Base-by-base conservation (phyloP, 1,284 basidiomycete species). In the Tremellales sp. region DNA sequence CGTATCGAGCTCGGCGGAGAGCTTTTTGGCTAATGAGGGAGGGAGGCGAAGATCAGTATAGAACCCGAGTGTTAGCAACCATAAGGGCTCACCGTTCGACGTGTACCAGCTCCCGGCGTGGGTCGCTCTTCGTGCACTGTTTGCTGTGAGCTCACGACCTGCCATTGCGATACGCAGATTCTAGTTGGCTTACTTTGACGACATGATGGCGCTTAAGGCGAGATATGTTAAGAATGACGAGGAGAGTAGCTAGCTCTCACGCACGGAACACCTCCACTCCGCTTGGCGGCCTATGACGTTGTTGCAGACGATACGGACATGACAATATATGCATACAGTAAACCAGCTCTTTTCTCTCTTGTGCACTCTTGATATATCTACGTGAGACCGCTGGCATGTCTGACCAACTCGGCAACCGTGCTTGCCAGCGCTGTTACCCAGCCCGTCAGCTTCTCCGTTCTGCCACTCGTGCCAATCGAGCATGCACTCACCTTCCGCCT, bases 31-130 rank as follows among this genome's bases (percentile, higher is more conserved):
- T 90, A 65, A 43, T 32, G 48, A 40, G 21, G 50, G 48, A 36
- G 57, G 42, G 45, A 47, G 54, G 29, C 54, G 51, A 32, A 7
- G 16, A 32, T 48, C 43, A 31, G 22, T 36, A 53, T 50, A 8
- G 16, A 10, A 28, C 18, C 38, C 29, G 35, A 39, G 21, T 31
- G 34, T 46, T 26, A 29, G 40, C 24, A 40, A 44, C 35, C 42
- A 41, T 50, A 27, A 8, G 38, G 40, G 70, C 76, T 45, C 66
- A 86, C 89, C 77, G 57, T 86, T 77, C 44, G 73, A 76, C 9
- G 82, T 83, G 71, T 97, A 97, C 93, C 93, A 97, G 49, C 83
- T 85, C 19, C 87, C 87, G 3, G 92, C 90, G 73, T 97, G 93
- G 0, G 85, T 82, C 2, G 91, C 85, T 57, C 75, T 71, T 70